phyloP scores from a whole-genome alignment of 371 early-diverging fungal species.

The Mucor mucedo region DNA sequence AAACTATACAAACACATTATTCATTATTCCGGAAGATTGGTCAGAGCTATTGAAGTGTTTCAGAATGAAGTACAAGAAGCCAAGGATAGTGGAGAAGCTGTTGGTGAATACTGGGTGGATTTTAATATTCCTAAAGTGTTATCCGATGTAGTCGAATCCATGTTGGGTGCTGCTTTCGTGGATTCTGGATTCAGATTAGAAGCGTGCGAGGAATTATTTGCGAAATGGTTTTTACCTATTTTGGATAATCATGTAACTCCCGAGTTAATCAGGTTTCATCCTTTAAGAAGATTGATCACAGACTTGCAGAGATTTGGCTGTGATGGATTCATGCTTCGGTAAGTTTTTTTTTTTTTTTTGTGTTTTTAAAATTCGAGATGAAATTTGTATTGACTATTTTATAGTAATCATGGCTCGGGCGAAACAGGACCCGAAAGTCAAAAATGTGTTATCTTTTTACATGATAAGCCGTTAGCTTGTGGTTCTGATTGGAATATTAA shows the following conservation, averaged over 20 bases:
- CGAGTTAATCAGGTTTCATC: conserved; percentile 58
- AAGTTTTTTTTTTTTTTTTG: conserved; percentile 1
- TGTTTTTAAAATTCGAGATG: not conserved
- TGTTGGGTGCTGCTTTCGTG: conserved; percentile 88
- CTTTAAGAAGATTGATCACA: conserved; percentile 47
- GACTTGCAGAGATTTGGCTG: conserved; percentile 55
- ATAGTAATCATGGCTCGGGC: conserved; percentile 48
- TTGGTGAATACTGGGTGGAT: conserved; percentile 74
- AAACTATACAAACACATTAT: conserved; percentile 71
- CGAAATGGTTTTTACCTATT: conserved; percentile 57
- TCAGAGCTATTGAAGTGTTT: conserved; percentile 56
- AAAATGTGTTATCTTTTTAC: conserved; percentile 58
- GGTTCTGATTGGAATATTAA: conserved; percentile 55
- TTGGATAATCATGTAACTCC: conserved; percentile 60
- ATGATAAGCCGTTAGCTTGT: conserved; percentile 46
- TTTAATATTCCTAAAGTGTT: conserved; percentile 84
- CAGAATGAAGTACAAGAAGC: conserved; percentile 44
- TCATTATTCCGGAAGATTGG: conserved; percentile 63
- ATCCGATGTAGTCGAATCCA: conserved; percentile 88
- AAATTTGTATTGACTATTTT: not conserved
- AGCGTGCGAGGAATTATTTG: conserved; percentile 55
- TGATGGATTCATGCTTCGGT: conserved; percentile 53
- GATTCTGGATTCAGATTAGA: conserved; percentile 78
- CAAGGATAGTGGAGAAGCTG: conserved; percentile 39
- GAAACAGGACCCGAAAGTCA: conserved; percentile 37